phyloP scores from a whole-genome alignment of 1,284 basidiomycete species.

The Pseudozyma thailandica region DNA sequence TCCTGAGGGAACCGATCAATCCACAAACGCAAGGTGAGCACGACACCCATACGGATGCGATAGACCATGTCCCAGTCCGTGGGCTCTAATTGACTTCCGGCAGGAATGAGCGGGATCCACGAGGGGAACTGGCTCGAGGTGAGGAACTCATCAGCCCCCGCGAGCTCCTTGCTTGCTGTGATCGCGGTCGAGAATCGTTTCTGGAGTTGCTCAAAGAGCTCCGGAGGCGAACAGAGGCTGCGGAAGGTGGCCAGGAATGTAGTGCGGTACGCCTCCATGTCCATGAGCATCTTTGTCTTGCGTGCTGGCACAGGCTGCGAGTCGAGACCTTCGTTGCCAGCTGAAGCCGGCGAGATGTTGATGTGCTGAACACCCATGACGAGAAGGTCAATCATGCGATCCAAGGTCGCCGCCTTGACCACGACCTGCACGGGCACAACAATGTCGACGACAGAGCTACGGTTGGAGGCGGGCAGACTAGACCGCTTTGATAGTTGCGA shows the following conservation, averaged over 20 bases:
- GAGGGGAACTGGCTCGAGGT: conserved; percentile 61
- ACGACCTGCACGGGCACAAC: conserved; percentile 50
- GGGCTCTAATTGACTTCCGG: conserved; percentile 46
- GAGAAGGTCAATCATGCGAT: conserved; percentile 63
- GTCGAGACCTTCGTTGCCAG: conserved; percentile 18
- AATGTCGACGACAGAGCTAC: conserved; percentile 59
- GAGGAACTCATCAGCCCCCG: conserved; percentile 44
- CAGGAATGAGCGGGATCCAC: conserved; percentile 52
- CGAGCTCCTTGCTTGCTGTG: conserved; percentile 61
- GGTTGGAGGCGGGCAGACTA: conserved; percentile 59
- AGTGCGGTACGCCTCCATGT: conserved; percentile 52
- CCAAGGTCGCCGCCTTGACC: conserved; percentile 58
- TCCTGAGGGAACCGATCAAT: conserved; percentile 60
- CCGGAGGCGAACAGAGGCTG: conserved; percentile 49
- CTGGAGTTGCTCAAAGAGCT: conserved; percentile 60
- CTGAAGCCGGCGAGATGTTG: conserved; percentile 18
- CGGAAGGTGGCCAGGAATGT: conserved; percentile 63
- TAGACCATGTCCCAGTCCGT: conserved; percentile 60
- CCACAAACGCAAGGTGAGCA: conserved; percentile 56
- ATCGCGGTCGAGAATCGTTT: conserved; percentile 62
- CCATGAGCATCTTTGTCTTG: conserved; percentile 52
- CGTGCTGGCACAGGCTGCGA: conserved; percentile 23
- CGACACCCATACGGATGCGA: conserved; percentile 57
- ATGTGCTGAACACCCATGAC: conserved; percentile 65
- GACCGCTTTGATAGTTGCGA: conserved; percentile 62